Evolutionary conservation across 371 early-diverging fungal species (phyloP).

Genomic region (Apophysomyces variabilis): DNA sequence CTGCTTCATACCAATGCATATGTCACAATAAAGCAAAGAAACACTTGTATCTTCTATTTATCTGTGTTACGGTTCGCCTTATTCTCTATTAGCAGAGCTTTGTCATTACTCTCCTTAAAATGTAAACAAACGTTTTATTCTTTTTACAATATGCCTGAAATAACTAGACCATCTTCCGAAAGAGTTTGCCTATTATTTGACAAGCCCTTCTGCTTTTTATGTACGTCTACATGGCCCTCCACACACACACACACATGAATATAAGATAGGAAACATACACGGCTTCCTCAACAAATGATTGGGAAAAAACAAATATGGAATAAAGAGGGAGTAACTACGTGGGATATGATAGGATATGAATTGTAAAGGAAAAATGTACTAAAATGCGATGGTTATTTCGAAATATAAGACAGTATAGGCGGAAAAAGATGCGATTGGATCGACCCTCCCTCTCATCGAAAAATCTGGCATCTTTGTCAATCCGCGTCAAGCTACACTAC

Average conservation of each 20-base stretch:
- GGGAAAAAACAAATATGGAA: background rate
- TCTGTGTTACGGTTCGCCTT: no score
- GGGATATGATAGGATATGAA: background rate
- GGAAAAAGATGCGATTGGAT: background rate
- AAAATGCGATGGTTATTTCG: slow-evolving; percentile 1
- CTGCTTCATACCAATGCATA: no score
- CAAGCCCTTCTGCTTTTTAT: background rate
- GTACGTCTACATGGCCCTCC: background rate
- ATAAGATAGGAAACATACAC: background rate
- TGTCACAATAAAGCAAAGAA: no score
- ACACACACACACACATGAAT: background rate
- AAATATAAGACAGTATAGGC: background rate
- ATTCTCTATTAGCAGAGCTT: no score
- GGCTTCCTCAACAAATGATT: background rate
- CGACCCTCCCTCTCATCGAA: slow-evolving; percentile 1
- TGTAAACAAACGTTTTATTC: no score
- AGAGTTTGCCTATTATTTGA: background rate
- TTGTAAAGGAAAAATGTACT: background rate
- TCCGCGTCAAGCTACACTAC: background rate
- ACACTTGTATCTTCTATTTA: no score
- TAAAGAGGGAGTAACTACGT: background rate
- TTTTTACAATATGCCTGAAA: background rate
- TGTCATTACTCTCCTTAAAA: no score
- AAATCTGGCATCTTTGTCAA: background rate
- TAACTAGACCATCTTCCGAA: background rate